phyloP scores from a whole-genome alignment of 352 stramenopile genomes.

The Pythium guiyangense region DNA sequence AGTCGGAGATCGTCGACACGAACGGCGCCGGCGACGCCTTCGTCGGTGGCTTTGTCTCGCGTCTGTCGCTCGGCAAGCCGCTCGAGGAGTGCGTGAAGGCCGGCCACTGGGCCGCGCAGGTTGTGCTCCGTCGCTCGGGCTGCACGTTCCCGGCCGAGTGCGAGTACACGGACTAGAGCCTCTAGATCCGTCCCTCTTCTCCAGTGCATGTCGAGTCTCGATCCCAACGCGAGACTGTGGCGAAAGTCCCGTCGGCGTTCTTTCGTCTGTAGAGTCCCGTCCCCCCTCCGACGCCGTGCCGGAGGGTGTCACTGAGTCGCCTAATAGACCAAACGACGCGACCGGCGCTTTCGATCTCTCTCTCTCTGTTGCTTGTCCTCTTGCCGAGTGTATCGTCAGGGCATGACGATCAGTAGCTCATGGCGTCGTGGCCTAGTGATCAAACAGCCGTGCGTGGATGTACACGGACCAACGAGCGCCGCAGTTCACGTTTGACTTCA shows the following conservation, averaged over 20 bases:
- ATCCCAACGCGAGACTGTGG: background rate
- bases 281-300: background rate
- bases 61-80: constrained; percentile 80
- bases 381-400: too few species aligned
- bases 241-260: constrained; percentile 24
- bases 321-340: constrained; percentile 16
- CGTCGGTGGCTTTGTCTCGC: constrained; percentile 97
- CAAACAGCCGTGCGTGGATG: too few species aligned
- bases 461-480: too few species aligned
- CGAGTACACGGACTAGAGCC: constrained; percentile 82
- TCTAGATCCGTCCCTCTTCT: background rate
- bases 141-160: constrained; percentile 94
- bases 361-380: background rate
- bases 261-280: constrained; percentile 7
- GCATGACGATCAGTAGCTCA: too few species aligned
- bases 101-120: constrained; percentile 95
- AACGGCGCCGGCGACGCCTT: constrained; percentile 99
- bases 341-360: constrained; percentile 10
- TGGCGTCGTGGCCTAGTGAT: too few species aligned
- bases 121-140: constrained; percentile 96
- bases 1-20: constrained; percentile 96
- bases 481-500: too few species aligned
- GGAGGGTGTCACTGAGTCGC: background rate
- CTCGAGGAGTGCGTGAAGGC: constrained; percentile 94
- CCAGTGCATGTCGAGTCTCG: background rate